phyloP scores from a whole-genome alignment of 2,329 filamentous ascomycete species.

The Talaromyces sp. region DNA sequence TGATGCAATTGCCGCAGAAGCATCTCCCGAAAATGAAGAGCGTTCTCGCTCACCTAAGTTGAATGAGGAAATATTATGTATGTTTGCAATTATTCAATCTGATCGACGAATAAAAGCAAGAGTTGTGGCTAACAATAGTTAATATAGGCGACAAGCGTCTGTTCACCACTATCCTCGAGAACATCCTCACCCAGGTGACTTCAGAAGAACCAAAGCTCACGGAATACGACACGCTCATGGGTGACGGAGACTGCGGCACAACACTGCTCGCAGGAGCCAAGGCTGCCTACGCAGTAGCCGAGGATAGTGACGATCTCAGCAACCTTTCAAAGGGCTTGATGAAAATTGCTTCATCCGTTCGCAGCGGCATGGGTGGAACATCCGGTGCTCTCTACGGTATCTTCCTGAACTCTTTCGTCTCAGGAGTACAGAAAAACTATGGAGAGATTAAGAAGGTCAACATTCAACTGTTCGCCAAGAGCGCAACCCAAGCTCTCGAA shows the following conservation, averaged over 20 bases:
- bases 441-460: constrained; percentile 4
- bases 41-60: constrained; percentile 3
- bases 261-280: constrained; percentile 10
- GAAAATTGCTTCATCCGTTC: constrained; percentile 6
- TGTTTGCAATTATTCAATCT: background rate
- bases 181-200: constrained; percentile 6
- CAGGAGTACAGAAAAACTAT: constrained; percentile 5
- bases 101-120: too few relatives aligned
- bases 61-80: constrained; percentile 9
- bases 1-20: background rate
- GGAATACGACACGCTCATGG: constrained; percentile 16
- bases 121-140: background rate
- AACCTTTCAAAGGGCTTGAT: constrained; percentile 7
- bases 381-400: constrained; percentile 12
- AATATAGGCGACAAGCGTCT: background rate
- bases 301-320: background rate
- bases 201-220: constrained; percentile 13
- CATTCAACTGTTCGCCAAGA: constrained; percentile 6
- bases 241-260: constrained; percentile 17
- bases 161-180: background rate
- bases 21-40: constrained; percentile 2
- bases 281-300: background rate
- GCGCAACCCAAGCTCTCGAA: constrained; percentile 6
- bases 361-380: constrained; percentile 11
- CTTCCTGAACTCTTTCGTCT: constrained; percentile 9